phyloP scores from a whole-genome alignment of 176 grass and related monocot species.

The Eragrostis curvula region DNA sequence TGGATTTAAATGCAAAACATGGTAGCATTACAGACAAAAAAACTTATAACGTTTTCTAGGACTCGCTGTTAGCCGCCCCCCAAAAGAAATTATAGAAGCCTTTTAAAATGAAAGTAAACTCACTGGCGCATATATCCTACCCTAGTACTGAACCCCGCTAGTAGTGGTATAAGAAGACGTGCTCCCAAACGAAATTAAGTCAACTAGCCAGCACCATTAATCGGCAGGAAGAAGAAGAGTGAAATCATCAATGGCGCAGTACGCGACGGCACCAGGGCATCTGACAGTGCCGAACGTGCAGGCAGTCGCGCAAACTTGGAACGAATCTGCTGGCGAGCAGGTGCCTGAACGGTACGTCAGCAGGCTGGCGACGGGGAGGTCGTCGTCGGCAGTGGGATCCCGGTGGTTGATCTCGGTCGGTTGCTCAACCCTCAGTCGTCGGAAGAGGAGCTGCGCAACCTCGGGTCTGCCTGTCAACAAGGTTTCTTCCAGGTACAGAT shows the following conservation, averaged over 20 bases:
- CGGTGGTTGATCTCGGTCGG: slow-evolving; percentile 44
- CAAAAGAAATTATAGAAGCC: no score
- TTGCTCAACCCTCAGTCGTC: slow-evolving; percentile 36
- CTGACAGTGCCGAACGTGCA: slow-evolving; percentile 49
- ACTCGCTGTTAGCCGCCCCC: no score
- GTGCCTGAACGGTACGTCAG: slow-evolving; percentile 49
- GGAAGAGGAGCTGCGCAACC: slow-evolving; percentile 20
- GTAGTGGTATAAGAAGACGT: no score
- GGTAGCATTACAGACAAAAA: no score
- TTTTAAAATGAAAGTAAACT: no score
- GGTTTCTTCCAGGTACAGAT: slow-evolving; percentile 63
- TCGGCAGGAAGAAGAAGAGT: background rate
- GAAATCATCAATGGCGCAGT: slow-evolving; percentile 3
- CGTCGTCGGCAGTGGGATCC: slow-evolving; percentile 27
- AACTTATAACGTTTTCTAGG: no score
- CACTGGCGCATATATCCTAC: no score
- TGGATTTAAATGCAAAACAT: no score
- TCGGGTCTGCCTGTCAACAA: slow-evolving; percentile 45
- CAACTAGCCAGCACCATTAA: background rate
- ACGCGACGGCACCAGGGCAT: slow-evolving; percentile 4
- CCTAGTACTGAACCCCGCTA: no score
- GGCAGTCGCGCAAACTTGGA: slow-evolving; percentile 35
- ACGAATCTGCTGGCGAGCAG: slow-evolving; percentile 18
- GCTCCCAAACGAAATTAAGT: background rate
- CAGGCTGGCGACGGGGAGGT: slow-evolving; percentile 18